Evolutionary conservation across 2,329 filamentous ascomycete species (phyloP).

Genomic region (Talaromyces sp.): DNA sequence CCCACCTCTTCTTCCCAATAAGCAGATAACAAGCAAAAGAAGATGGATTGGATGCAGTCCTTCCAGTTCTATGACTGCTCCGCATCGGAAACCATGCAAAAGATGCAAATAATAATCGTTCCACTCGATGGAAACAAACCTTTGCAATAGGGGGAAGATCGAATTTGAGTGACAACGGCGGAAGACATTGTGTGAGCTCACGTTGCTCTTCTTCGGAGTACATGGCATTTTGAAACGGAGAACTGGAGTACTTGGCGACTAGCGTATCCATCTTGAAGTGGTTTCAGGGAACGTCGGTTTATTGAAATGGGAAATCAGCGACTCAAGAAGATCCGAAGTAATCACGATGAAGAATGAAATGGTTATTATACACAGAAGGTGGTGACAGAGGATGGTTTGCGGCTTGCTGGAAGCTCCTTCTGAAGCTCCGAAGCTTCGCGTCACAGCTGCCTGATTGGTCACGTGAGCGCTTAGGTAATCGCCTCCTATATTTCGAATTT

Average conservation of each 20-base stretch:
- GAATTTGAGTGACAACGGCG: constrained; percentile 84
- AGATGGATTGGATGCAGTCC: not conserved
- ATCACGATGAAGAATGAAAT: not conserved
- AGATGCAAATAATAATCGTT: not conserved
- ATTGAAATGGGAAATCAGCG: not conserved
- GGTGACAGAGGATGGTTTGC: constrained; percentile 20
- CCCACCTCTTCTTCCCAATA: not conserved
- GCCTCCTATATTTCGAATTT: not conserved
- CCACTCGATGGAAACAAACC: constrained; percentile 51
- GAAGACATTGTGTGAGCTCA: constrained; percentile 64
- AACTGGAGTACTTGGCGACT: constrained; percentile 83
- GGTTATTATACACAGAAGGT: not conserved
- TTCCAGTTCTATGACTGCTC: not conserved
- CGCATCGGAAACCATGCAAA: not conserved
- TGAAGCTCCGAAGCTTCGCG: constrained; percentile 27
- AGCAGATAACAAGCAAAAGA: constrained; percentile 1
- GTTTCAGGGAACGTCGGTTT: not conserved
- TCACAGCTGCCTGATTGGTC: constrained; percentile 32
- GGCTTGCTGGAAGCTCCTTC: constrained; percentile 16
- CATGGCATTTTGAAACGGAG: constrained; percentile 67
- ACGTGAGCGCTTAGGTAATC: not conserved
- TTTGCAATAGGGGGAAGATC: constrained; percentile 88
- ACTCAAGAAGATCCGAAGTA: not conserved
- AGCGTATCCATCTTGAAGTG: constrained; percentile 71
- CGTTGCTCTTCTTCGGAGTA: constrained; percentile 68